phyloP scores from a whole-genome alignment of 2,329 filamentous ascomycete species.

The Colletotrichum endophyticum region DNA sequence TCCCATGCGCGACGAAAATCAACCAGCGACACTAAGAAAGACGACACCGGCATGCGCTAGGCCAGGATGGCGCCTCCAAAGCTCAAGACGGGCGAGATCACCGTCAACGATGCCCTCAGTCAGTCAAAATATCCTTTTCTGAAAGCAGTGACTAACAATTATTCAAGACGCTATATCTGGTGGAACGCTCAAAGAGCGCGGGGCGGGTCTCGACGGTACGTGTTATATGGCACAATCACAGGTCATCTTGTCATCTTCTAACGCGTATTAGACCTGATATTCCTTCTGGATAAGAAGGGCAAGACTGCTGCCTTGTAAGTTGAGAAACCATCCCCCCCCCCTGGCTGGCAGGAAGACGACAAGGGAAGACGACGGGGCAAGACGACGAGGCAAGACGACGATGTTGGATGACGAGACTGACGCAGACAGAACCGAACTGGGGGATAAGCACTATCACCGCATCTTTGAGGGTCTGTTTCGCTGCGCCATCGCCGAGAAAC shows the following conservation, averaged over 20 bases:
- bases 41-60: neutral
- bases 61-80: constrained; percentile 16
- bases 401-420: neutral
- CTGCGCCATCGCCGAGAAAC: constrained; percentile 71
- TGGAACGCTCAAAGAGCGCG: constrained; percentile 40
- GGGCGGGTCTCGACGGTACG: constrained; percentile 46
- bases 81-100: constrained; percentile 11
- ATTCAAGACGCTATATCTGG: constrained; percentile 30
- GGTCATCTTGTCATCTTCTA: neutral
- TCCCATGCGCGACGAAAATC: neutral
- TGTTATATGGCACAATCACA: neutral
- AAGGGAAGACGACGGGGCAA: neutral
- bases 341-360: neutral
- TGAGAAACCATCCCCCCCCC: neutral
- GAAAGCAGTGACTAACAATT: neutral
- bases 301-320: constrained; percentile 40
- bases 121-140: neutral
- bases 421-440: constrained; percentile 47
- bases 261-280: constrained; percentile 36
- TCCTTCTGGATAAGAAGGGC: constrained; percentile 39
- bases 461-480: constrained; percentile 84
- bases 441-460: constrained; percentile 79
- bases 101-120: constrained; percentile 19
- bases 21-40: neutral
- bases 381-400: neutral